Conservation (phyloP, 1,284 basidiomycete species). For the Takashimella tepidaria region DNA sequence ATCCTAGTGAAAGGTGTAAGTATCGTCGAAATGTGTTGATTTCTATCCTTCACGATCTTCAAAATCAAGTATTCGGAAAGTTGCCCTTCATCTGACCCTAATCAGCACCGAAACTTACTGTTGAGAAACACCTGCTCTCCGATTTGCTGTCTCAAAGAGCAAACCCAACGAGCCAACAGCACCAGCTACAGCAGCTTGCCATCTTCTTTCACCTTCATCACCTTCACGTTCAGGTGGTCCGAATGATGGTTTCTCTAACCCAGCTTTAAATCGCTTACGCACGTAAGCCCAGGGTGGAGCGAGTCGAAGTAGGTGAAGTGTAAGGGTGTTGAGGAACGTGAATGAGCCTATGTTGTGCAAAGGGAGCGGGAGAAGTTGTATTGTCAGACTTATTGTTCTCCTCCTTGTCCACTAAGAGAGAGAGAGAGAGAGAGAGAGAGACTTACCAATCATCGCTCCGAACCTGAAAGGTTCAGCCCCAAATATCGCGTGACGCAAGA, state of each 20-base stretch:
- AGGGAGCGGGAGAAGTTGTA: background rate
- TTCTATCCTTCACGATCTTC: too few relatives aligned
- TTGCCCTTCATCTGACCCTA: conserved; percentile 9
- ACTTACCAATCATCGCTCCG: conserved; percentile 73
- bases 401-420: conserved; percentile 1
- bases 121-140: conserved; percentile 73
- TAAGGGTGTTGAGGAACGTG: conserved; percentile 71
- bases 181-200: conserved; percentile 87
- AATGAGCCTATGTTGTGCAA: conserved; percentile 58
- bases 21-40: too few relatives aligned
- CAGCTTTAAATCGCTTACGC: conserved; percentile 34
- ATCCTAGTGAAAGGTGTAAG: too few relatives aligned
- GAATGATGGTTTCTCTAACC: conserved; percentile 34
- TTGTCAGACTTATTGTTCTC: too few relatives aligned
- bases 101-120: too few relatives aligned
- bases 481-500: conserved; percentile 71
- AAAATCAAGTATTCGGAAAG: too few relatives aligned
- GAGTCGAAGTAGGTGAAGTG: conserved; percentile 76
- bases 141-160: conserved; percentile 68
- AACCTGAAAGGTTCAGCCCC: conserved; percentile 74
- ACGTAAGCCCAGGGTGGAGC: conserved; percentile 56
- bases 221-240: conserved; percentile 52
- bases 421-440: conserved; percentile 13
- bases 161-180: conserved; percentile 71
- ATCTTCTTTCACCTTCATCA: conserved; percentile 55